These are phyloP conservation scores for Penicillium griseofulvum DNA, from an alignment of 2,329 filamentous ascomycete genomes.

Conservation along the genomic window DNA sequence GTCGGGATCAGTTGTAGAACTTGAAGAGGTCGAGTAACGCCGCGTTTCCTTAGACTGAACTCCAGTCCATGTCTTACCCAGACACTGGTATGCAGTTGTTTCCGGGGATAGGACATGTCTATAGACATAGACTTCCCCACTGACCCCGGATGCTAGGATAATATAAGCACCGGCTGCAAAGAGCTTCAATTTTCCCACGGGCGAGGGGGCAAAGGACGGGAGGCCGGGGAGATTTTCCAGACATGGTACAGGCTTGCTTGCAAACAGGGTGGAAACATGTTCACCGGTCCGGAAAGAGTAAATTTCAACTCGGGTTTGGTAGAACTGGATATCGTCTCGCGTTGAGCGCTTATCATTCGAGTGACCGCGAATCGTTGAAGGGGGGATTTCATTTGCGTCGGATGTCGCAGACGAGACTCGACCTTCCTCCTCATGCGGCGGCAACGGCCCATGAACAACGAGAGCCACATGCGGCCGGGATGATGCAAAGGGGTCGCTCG, in stretches of 20 bases:
- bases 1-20: slow-evolving; percentile 46
- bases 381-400: slow-evolving; percentile 36
- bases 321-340: slow-evolving; percentile 43
- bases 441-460: slow-evolving; percentile 72
- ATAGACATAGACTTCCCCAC: slow-evolving; percentile 86
- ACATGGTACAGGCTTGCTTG: slow-evolving; percentile 63
- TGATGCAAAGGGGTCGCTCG: slow-evolving; percentile 52
- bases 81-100: slow-evolving; percentile 56
- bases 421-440: slow-evolving; percentile 48
- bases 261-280: slow-evolving; percentile 70
- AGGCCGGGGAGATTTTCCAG: slow-evolving; percentile 57
- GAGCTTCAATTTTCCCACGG: slow-evolving; percentile 70
- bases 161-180: slow-evolving; percentile 70
- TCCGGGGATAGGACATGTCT: slow-evolving; percentile 29
- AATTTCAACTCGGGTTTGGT: slow-evolving; percentile 85
- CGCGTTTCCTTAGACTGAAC: slow-evolving; percentile 57
- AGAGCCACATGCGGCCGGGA: slow-evolving; percentile 74
- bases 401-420: slow-evolving; percentile 34
- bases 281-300: slow-evolving; percentile 78
- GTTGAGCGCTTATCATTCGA: slow-evolving; percentile 20
- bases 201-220: slow-evolving; percentile 65
- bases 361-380: slow-evolving; percentile 24
- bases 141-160: slow-evolving; percentile 73
- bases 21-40: slow-evolving; percentile 48
- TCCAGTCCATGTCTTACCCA: slow-evolving; percentile 90